A percentile compares a stretch with the other conserved stretches of the same genome.
Conservation (phyloP, 2,329 filamentous ascomycete species). For the Penicillium verrucosum region DNA sequence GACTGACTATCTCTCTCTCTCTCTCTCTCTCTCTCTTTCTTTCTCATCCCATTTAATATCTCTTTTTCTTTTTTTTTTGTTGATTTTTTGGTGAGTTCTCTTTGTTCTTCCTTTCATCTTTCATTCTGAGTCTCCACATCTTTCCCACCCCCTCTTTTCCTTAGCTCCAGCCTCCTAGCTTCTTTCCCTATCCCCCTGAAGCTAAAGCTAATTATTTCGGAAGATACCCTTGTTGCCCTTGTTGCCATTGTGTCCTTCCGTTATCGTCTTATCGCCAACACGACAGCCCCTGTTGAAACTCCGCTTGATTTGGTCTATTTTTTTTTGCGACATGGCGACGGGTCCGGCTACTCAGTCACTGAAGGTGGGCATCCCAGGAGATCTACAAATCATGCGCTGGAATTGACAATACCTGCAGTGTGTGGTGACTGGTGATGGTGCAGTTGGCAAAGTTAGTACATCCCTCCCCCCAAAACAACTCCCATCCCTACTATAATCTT, state of each 20-base stretch:
- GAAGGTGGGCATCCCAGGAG: constrained; percentile 62
- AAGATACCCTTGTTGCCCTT: constrained; percentile 5
- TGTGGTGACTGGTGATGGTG: constrained; percentile 98
- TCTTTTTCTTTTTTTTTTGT: not conserved
- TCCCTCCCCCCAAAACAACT: not conserved
- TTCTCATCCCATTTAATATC: not conserved
- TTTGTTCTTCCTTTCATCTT: not conserved
- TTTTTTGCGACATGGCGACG: constrained; percentile 60
- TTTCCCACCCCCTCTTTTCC: constrained; percentile 16
- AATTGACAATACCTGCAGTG: constrained; percentile 60
- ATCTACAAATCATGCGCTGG: constrained; percentile 25
- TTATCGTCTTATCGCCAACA: constrained; percentile 4
- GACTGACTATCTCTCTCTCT: not conserved
- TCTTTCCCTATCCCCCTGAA: constrained; percentile 13
- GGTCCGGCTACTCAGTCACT: constrained; percentile 83
- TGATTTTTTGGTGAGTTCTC: not conserved
- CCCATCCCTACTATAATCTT: not conserved
- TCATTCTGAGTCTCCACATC: constrained; percentile 15
- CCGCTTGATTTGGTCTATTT: not conserved
- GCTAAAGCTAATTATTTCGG: constrained; percentile 10
- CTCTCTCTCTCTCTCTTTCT: not conserved
- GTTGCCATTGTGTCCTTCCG: not conserved
- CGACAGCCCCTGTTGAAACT: not conserved
- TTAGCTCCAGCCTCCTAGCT: constrained; percentile 16
- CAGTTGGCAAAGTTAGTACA: constrained; percentile 84